A percentile compares a stretch with the other conserved stretches of the same genome.
phyloP scores from a whole-genome alignment of 1,284 basidiomycete species.

The Pisolithus thermaeus region DNA sequence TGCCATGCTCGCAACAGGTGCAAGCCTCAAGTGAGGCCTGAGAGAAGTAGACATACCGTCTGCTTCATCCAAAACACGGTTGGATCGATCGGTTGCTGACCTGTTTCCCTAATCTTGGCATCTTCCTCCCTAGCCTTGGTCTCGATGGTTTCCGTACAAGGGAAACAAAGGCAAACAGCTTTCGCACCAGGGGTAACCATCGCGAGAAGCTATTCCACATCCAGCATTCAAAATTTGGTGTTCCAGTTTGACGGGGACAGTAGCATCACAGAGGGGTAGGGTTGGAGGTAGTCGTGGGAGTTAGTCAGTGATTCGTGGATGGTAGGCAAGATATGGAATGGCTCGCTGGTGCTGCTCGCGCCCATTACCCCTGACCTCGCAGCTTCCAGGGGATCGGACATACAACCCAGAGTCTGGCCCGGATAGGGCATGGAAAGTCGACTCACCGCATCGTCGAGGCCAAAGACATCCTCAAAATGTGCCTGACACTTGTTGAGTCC shows the following conservation, averaged over 20 bases:
- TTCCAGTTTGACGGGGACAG: too few relatives aligned
- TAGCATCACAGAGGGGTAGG: not conserved
- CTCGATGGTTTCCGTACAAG: slow-evolving; percentile 51
- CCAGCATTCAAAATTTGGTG: not conserved
- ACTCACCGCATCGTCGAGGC: slow-evolving; percentile 67
- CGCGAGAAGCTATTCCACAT: slow-evolving; percentile 49
- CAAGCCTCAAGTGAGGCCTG: not conserved
- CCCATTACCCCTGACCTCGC: too few relatives aligned
- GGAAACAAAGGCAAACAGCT: slow-evolving; percentile 81
- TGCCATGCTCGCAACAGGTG: not conserved
- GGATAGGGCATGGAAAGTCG: not conserved
- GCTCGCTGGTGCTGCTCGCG: too few relatives aligned
- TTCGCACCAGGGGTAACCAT: slow-evolving; percentile 69
- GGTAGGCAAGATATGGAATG: too few relatives aligned
- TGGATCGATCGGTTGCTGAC: slow-evolving; percentile 51
- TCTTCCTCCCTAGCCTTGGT: slow-evolving; percentile 55
- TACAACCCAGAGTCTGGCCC: not conserved
- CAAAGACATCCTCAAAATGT: slow-evolving; percentile 77
- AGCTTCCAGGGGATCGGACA: not conserved
- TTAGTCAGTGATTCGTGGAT: not conserved
- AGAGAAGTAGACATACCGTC: slow-evolving; percentile 40
- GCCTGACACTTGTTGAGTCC: slow-evolving; percentile 58
- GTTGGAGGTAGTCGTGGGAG: not conserved
- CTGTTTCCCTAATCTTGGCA: slow-evolving; percentile 38
- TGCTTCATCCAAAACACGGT: slow-evolving; percentile 74